Percentiles rank a stretch among this genome's conserved stretches.
Evolutionary conservation across 768 basidiomycete species (phyloP).

Genomic region (Epithele typhae): DNA sequence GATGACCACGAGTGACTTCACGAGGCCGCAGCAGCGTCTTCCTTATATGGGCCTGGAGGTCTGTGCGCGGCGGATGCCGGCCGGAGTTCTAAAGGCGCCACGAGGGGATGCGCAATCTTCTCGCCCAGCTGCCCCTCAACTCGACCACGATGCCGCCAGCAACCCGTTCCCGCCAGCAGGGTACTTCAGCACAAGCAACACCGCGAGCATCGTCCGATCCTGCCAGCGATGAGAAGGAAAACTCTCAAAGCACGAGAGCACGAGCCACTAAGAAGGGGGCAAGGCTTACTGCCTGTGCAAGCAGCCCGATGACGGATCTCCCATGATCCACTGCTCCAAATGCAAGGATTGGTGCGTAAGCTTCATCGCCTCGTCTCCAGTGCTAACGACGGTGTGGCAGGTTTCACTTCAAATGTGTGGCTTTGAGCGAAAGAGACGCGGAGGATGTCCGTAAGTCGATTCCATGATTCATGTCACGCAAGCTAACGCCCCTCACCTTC

Average conservation of each 20-base stretch:
- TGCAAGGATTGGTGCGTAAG: conserved; percentile 66
- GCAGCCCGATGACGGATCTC: conserved; percentile 69
- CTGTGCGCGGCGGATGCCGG: not conserved
- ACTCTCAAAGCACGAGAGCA: conserved; percentile 10
- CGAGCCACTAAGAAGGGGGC: conserved; percentile 15
- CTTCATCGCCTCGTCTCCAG: no score
- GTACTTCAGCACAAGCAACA: not conserved
- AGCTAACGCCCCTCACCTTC: not conserved
- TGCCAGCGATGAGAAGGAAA: not conserved
- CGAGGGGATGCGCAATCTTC: not conserved
- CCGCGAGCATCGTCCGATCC: conserved; percentile 4
- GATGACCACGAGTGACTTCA: no score
- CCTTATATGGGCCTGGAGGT: no score
- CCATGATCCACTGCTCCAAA: conserved; percentile 72
- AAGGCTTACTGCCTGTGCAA: conserved; percentile 58
- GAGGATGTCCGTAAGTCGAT: conserved; percentile 70
- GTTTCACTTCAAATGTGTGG: conserved; percentile 82
- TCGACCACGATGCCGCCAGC: no score
- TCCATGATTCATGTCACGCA: not conserved
- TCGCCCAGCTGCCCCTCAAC: not conserved
- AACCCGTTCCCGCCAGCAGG: not conserved
- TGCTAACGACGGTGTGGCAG: conserved; percentile 31
- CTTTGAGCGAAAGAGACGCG: conserved; percentile 57
- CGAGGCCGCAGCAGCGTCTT: no score
- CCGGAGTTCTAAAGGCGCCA: not conserved